These are phyloP conservation scores for Solanum microdontum DNA, from an alignment of 257 asterid genomes.

Conservation along the genomic window DNA sequence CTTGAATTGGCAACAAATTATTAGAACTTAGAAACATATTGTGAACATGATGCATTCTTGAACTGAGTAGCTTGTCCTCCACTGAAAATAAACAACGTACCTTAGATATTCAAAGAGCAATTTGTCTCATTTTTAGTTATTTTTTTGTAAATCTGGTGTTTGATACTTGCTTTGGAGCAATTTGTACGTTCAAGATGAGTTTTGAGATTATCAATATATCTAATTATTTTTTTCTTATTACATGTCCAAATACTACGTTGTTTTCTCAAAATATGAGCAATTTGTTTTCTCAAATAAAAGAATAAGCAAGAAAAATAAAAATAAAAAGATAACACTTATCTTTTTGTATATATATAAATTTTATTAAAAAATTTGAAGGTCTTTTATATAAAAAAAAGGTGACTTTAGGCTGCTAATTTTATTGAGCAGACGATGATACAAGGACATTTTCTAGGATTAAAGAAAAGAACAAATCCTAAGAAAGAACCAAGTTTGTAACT, in stretches of 20 bases:
- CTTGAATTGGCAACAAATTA: background rate
- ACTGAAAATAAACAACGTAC: background rate
- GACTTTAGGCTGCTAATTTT: background rate
- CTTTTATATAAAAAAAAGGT: too few species aligned
- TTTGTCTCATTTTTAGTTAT: background rate
- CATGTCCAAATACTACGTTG: background rate
- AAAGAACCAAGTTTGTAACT: constrained; percentile 8
- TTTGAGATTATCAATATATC: background rate
- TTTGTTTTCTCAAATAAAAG: background rate
- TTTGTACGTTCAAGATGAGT: background rate
- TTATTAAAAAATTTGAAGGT: too few species aligned
- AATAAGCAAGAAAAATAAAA: too few species aligned
- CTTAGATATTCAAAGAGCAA: background rate
- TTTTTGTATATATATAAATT: too few species aligned
- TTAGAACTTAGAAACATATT: background rate
- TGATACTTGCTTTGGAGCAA: background rate
- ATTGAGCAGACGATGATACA: background rate
- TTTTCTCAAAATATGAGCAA: background rate
- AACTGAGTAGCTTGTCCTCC: background rate
- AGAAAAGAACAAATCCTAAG: background rate
- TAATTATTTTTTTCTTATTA: background rate
- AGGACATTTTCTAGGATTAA: background rate
- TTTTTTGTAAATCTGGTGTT: background rate
- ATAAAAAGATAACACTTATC: background rate
- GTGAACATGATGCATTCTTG: background rate